Base-by-base conservation (phyloP, 495 filamentous ascomycete species). In the Penicillium coffeae region DNA sequence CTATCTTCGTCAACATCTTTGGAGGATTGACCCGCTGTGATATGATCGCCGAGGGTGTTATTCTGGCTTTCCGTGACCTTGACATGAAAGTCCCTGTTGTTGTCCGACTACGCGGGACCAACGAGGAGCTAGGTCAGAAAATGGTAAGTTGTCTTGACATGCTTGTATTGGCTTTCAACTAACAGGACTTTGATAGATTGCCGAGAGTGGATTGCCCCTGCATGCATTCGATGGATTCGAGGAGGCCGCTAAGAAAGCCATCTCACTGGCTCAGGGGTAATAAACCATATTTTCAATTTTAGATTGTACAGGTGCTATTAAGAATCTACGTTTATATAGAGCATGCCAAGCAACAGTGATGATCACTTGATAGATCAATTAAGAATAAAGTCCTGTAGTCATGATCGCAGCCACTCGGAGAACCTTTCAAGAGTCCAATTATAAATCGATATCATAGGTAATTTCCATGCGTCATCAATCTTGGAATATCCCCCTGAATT, bases 1-100 rank as follows among this genome's bases (percentile, higher is more conserved):
- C 76, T 2, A 77, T 95, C 39, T 87, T 95, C 65, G 88, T 95
- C 27, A 95, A 95, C 57, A 92, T 95, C 52, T 95, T 95, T 60
- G 90, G 90, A 3, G 90, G 90, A 0, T 58, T 95, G 68, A 94
- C 88, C 6, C 69, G 82, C 67, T 78, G 89, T 19, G 89, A 91
- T 55, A 93, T 95, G 88, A 95, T 96, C 61, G 90, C 90, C 0
- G 76, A 84, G 52, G 90, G 88, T 0, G 79, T 96, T 38, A 76
- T 94, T 30, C 47, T 88, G 55, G 89, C 89, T 8, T 92, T 92
- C 61, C 69, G 78, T 52, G 86, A 90, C 55, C 56, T 93, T 59
- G 65, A 78, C 2, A 79, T 88, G 63, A 66, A 66, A 3, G 73
- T 91, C 3, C 89, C 90, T 13, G 85, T 95, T 10, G 87, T 95